Evolutionary conservation across 768 basidiomycete species (phyloP), one percentile per base, ranked within the genome.

Genomic region (Mycena chlorophos): DNA sequence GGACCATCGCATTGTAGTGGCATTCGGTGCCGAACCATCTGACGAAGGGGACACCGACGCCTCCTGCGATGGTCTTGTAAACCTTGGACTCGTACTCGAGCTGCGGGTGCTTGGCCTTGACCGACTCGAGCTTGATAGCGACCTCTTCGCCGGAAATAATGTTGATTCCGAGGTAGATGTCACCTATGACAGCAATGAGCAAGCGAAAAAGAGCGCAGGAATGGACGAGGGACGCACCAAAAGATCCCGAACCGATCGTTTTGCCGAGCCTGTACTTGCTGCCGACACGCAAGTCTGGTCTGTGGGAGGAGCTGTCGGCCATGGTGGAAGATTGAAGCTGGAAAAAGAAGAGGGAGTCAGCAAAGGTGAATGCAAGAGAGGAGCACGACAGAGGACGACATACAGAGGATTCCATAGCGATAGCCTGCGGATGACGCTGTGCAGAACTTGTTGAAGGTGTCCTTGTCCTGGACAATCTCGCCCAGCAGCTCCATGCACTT

Each of bases 51-150:
- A 99, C 94, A 50, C 97, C 97, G 54, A 99, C 97, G 63, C 97
- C 97, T 54, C 97, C 97, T 19, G 97, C 96, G 49, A 99, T 85
- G n/a, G 93, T 94, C 86, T 98, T 98, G 77, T 88, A 89, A 46
- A 91, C 90, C 73, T 91, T 90, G 63, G 88, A 89, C 75, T 99
- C 96, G 69, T 99, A 99, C 73, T 99, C 97, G 67, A 99, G 89
- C 75, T 99, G 97, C n/a, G 97, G 97, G 65, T 99, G 97, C 74
- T 99, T 99, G 64, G 97, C 97, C 75, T 99, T 99, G 73, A 98
- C 94, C 2, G 96, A 98, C 76, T 99, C 97, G 66, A 99, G 91
- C 77, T 99, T 99, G 83, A 99, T 99, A 70, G 94, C 97, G 58
- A 98, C 96, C 71, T 98, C 97, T 72, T 99, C 97, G 23, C 96